Percentiles rank a stretch among this genome's conserved stretches.
Conservation (phyloP, 140 eudicot genomes). For the Oenanthe javanica region DNA sequence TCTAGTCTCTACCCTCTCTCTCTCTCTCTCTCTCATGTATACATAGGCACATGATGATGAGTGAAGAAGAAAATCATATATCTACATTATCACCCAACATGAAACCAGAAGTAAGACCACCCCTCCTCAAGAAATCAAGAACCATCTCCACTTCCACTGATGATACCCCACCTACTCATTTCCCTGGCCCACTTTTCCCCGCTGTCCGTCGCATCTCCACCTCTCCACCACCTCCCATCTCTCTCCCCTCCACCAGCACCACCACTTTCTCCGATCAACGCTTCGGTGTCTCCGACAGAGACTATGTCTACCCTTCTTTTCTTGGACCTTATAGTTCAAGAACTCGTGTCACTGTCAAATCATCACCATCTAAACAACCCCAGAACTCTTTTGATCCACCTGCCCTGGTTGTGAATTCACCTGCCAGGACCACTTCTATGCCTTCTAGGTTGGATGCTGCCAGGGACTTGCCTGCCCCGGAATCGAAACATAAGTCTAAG, state of each 20-base stretch:
- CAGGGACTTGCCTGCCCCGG: conserved; percentile 12
- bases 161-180: conserved; percentile 28
- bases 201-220: conserved; percentile 58
- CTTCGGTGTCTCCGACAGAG: conserved; percentile 64
- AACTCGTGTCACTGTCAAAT: conserved; percentile 46
- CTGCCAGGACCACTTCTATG: conserved; percentile 36
- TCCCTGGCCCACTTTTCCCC: conserved; percentile 63
- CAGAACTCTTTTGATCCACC: conserved; percentile 11
- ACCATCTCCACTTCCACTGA: conserved; percentile 24
- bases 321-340: conserved; percentile 73
- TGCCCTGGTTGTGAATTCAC: conserved; percentile 18
- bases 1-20: not conserved
- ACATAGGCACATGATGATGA: too few species aligned
- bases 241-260: conserved; percentile 26
- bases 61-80: not conserved
- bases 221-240: conserved; percentile 18
- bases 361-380: conserved; percentile 40
- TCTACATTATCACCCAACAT: not conserved
- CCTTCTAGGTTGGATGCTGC: conserved; percentile 21
- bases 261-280: conserved; percentile 29
- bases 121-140: conserved; percentile 56
- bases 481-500: conserved; percentile 21
- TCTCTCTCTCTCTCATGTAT: not conserved
- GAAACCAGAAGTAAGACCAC: conserved; percentile 50
- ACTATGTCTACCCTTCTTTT: conserved; percentile 73